These are phyloP conservation scores for Megacollybia platyphylla DNA, from an alignment of 1,284 basidiomycete species.

Conservation along the genomic window DNA sequence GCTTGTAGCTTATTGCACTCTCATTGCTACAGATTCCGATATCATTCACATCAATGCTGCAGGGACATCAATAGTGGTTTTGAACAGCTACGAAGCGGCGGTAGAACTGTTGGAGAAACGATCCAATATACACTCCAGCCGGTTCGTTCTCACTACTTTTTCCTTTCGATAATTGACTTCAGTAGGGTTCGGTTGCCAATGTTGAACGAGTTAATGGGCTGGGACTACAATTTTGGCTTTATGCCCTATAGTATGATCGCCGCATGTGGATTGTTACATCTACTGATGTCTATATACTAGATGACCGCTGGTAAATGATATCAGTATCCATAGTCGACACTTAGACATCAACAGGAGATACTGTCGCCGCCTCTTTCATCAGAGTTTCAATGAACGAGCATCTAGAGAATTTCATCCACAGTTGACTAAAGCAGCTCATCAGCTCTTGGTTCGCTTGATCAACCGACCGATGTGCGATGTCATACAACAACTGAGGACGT, in stretches of 20 bases:
- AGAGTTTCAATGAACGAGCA: not conserved
- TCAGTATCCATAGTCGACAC: too few species aligned
- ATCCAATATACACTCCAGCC: slow-evolving; percentile 5
- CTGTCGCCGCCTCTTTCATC: not conserved
- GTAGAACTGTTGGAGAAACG: slow-evolving; percentile 5
- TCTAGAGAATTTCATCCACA: slow-evolving; percentile 3
- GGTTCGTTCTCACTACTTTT: not conserved
- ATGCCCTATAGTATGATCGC: not conserved
- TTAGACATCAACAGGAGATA: not conserved
- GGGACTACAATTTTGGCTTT: not conserved
- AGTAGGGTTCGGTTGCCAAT: slow-evolving; percentile 2
- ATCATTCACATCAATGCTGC: slow-evolving; percentile 4
- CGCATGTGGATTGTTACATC: too few species aligned
- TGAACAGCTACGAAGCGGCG: slow-evolving; percentile 1
- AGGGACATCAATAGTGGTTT: not conserved
- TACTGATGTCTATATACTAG: not conserved
- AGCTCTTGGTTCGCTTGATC: slow-evolving; percentile 10
- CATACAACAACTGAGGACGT: slow-evolving; percentile 14
- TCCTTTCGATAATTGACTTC: not conserved
- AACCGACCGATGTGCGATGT: slow-evolving; percentile 13
- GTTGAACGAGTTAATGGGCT: slow-evolving; percentile 2
- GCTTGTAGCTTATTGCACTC: not conserved
- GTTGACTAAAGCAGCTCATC: slow-evolving; percentile 3
- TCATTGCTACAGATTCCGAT: not conserved
- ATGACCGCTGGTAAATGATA: not conserved